A percentile compares a stretch with the other conserved stretches of the same genome.
These are phyloP conservation scores for Saccharomycopsis hybrid DNA, from an alignment of 1,139 yeast species.

Conservation along the genomic window DNA sequence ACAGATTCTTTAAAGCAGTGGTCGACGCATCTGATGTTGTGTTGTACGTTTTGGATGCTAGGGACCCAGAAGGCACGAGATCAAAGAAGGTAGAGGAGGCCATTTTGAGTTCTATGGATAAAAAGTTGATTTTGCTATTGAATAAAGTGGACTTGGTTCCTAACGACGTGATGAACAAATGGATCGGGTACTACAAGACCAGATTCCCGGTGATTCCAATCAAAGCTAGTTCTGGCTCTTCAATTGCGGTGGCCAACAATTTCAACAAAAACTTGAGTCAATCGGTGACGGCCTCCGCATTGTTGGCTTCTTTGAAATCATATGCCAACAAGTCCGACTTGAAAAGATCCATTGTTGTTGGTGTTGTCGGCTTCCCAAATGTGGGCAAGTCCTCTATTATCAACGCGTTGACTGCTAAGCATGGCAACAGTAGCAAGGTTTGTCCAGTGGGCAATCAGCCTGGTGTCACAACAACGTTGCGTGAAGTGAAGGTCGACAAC, in stretches of 20 bases:
- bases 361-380: slow-evolving; percentile 95
- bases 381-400: slow-evolving; percentile 94
- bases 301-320: slow-evolving; percentile 76
- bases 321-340: slow-evolving; percentile 79
- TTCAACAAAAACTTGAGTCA: slow-evolving; percentile 76
- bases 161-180: slow-evolving; percentile 68
- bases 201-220: slow-evolving; percentile 91
- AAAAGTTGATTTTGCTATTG: slow-evolving; percentile 77
- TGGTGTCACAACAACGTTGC: slow-evolving; percentile 86
- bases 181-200: slow-evolving; percentile 75
- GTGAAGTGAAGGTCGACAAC: slow-evolving; percentile 89
- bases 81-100: slow-evolving; percentile 89
- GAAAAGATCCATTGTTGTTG: slow-evolving; percentile 89
- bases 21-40: slow-evolving; percentile 89
- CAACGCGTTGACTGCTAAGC: slow-evolving; percentile 75
- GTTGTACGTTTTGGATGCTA: slow-evolving; percentile 88
- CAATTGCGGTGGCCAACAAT: slow-evolving; percentile 41
- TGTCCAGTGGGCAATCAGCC: slow-evolving; percentile 99
- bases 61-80: slow-evolving; percentile 95
- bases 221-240: slow-evolving; percentile 48
- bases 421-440: slow-evolving; percentile 24
- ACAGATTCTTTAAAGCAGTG: slow-evolving; percentile 74
- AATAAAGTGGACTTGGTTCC: slow-evolving; percentile 94
- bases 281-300: slow-evolving; percentile 62
- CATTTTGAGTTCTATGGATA: slow-evolving; percentile 65